Conservation (phyloP, 2,329 filamentous ascomycete genomes). For the Neofusicoccum kwambonambiense region DNA sequence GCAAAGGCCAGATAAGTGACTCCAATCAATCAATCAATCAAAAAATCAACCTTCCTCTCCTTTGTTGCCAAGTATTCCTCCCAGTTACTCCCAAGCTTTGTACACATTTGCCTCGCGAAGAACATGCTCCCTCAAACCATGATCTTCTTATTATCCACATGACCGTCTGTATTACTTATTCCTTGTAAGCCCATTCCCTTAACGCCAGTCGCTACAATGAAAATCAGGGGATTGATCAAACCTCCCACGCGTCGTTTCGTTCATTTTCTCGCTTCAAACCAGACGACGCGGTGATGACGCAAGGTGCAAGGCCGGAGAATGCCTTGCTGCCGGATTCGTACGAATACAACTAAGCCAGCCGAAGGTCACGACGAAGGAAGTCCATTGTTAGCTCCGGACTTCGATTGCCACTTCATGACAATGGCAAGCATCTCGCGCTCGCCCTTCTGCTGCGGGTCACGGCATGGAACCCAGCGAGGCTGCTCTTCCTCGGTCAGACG, state of each 20-base stretch:
- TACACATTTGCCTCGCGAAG: too few species aligned
- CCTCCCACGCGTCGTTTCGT: neutral
- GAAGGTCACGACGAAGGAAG: neutral
- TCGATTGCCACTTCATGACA: neutral
- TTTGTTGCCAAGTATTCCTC: neutral
- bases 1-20: neutral
- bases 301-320: neutral
- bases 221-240: neutral
- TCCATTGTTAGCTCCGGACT: neutral
- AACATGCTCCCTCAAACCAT: too few species aligned
- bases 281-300: neutral
- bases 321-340: neutral
- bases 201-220: neutral
- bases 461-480: slow-evolving; percentile 1
- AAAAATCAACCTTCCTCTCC: neutral
- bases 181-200: neutral
- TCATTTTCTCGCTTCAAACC: neutral
- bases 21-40: neutral
- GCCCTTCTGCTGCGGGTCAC: neutral
- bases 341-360: neutral
- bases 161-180: neutral
- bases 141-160: neutral
- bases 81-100: neutral
- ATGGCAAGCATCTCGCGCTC: slow-evolving; percentile 9
- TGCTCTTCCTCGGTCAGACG: neutral